Base-by-base conservation (phyloP, 2,329 filamentous ascomycete species). In the Kalaharituber pfeilii region DNA sequence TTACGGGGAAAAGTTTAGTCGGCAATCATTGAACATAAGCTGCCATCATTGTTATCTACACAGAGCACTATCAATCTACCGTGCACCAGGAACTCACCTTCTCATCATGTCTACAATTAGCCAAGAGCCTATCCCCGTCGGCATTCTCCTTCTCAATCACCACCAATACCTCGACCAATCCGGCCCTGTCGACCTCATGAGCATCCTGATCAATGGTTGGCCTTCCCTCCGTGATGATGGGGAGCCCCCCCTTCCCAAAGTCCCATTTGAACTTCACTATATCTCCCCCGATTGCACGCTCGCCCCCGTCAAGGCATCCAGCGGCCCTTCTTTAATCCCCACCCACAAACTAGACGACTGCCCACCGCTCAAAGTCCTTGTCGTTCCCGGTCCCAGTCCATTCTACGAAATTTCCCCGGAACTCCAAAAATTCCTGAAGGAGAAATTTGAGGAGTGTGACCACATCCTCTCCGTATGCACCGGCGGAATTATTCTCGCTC, bases 141-240 rank as follows among this genome's bases (percentile, higher is more conserved):
- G 54, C 2, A 42, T 57, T n/a, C 42, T 56, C 29, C 53, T 56
- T 25, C 15, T 57, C 3, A 9, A 50, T 25, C 2, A 6, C 11
- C 44, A 58, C 44, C 54, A 57, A 51, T 49, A 50, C 29, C 52
- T 57, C 5, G 56, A 58, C 49, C 30, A 51, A n/a, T 53, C 53
- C 24, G 54, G 54, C 1, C 54, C 56, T 15, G 50, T 57, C 20
- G 54, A 58, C n/a, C 8, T 33, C 29, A 8, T 33, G 8, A 8
- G n/a, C 29, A 8, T n/a, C 29, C n/a, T 33, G 8, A 33, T n/a
- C 29, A 8, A 8, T n/a, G 8, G 29, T 8, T 8, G 29, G 29
- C 8, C 8, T n/a, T n/a, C 29, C 29, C 8, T 8, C n/a, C n/a
- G n/a, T n/a, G n/a, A n/a, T n/a, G n/a, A n/a, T n/a, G n/a, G n/a